phyloP scores from a whole-genome alignment of 495 filamentous ascomycete genomes.

The Lasiosphaeriaceae sp. region DNA sequence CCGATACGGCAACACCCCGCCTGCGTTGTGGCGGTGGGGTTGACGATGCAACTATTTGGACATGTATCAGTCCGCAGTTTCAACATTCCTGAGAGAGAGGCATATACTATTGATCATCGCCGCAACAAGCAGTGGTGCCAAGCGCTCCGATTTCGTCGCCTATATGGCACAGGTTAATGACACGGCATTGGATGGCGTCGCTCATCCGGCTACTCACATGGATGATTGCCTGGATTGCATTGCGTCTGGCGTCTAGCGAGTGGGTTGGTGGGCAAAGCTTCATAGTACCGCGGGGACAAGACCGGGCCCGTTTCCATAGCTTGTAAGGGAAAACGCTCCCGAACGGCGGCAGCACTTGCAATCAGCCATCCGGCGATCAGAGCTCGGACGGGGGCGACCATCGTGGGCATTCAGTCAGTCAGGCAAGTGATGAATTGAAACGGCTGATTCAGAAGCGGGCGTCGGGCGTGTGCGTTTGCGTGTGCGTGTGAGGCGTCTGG shows the following conservation, averaged over 20 bases:
- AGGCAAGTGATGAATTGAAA: not conserved
- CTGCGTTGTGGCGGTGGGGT: conserved; percentile 12
- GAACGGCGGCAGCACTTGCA: conserved; percentile 1
- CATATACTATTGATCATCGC: conserved; percentile 13
- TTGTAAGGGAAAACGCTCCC: conserved; percentile 5
- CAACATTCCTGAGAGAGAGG: not conserved
- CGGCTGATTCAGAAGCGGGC: not conserved
- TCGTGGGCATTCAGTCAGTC: not conserved
- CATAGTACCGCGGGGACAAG: conserved; percentile 16
- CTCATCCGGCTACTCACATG: conserved; percentile 9
- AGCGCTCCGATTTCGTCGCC: conserved; percentile 14
- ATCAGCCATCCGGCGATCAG: conserved; percentile 3
- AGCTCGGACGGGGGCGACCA: not conserved
- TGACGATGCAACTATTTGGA: conserved; percentile 27
- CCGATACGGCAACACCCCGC: conserved; percentile 39
- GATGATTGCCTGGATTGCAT: conserved; percentile 8
- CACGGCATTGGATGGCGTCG: not conserved
- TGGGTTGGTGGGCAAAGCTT: conserved; percentile 6
- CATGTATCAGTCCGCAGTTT: not conserved
- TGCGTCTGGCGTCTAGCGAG: conserved; percentile 12
- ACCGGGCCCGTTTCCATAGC: conserved; percentile 17
- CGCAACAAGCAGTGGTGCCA: conserved; percentile 14
- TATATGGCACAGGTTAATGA: not conserved
- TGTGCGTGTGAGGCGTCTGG: not conserved
- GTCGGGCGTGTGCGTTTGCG: not conserved